Percentiles rank a stretch among this genome's conserved stretches.
These are phyloP conservation scores for Chlorophyllum brunneum DNA, from an alignment of 768 basidiomycete species.

Conservation along the genomic window DNA sequence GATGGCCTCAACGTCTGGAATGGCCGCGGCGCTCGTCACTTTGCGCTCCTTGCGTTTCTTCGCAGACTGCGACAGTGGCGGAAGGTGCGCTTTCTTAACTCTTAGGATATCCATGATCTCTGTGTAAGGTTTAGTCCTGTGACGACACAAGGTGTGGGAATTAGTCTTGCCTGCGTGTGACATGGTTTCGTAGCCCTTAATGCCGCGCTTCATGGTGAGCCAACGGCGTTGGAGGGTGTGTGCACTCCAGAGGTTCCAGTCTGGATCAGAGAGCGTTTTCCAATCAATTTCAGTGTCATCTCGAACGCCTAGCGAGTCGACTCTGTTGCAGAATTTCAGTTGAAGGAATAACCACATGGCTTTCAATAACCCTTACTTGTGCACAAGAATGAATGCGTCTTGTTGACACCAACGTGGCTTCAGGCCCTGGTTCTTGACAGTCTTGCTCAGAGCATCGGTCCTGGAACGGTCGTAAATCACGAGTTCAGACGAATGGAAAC, in stretches of 20 bases:
- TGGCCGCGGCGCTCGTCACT: constrained; percentile 46
- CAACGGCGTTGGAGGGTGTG: constrained; percentile 78
- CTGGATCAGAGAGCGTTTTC: constrained; percentile 68
- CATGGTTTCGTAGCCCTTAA: constrained; percentile 80
- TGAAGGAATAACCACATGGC: too few species aligned
- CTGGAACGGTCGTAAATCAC: constrained; percentile 29
- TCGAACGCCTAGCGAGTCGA: constrained; percentile 68
- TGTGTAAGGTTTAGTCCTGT: constrained; percentile 23
- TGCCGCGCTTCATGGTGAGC: constrained; percentile 72
- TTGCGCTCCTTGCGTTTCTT: constrained; percentile 44
- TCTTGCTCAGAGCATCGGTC: constrained; percentile 74
- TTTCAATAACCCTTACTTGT: constrained; percentile 56
- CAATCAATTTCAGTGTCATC: constrained; percentile 86
- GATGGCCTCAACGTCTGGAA: constrained; percentile 36
- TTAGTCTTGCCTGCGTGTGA: constrained; percentile 58
- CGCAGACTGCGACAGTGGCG: constrained; percentile 19
- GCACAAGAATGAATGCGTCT: constrained; percentile 78
- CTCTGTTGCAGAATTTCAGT: too few species aligned
- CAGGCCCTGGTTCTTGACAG: constrained; percentile 66
- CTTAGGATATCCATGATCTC: constrained; percentile 82
- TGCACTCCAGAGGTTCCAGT: constrained; percentile 85
- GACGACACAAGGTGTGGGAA: not conserved
- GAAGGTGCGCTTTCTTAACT: constrained; percentile 63
- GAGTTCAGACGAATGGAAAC: not conserved
- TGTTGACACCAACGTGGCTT: constrained; percentile 71